These are phyloP conservation scores for Sarcodon aspratus DNA, from an alignment of 768 basidiomycete genomes.

Conservation along the genomic window DNA sequence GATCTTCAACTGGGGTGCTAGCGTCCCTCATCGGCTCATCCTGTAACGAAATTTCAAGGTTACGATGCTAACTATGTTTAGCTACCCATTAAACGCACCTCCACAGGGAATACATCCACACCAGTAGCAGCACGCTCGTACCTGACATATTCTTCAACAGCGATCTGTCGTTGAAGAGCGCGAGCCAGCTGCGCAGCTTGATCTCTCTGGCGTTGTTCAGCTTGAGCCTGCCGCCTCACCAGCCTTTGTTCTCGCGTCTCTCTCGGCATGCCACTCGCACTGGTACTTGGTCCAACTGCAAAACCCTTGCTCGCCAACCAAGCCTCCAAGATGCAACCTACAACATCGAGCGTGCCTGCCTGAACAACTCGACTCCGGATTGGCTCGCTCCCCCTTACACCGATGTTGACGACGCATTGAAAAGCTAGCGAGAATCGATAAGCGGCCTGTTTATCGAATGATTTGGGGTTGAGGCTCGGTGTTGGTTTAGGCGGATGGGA, in stretches of 20 bases:
- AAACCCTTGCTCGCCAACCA: slow-evolving; percentile 88
- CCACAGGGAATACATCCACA: neutral
- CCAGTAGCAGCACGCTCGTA: slow-evolving; percentile 2
- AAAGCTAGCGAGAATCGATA: slow-evolving; percentile 90
- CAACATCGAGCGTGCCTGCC: slow-evolving; percentile 87
- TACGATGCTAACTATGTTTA: slow-evolving; percentile 5
- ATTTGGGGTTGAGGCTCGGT: slow-evolving; percentile 54
- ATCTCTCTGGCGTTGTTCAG: slow-evolving; percentile 47
- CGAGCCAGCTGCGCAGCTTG: slow-evolving; percentile 46
- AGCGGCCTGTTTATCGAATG: slow-evolving; percentile 75
- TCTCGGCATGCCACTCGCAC: slow-evolving; percentile 62
- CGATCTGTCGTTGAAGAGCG: slow-evolving; percentile 43
- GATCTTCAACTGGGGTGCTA: slow-evolving; percentile 5
- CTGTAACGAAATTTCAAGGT: slow-evolving; percentile 5
- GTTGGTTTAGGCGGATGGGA: slow-evolving; percentile 40
- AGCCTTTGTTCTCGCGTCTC: slow-evolving; percentile 68
- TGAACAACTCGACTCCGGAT: slow-evolving; percentile 90
- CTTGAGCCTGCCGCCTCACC: slow-evolving; percentile 44
- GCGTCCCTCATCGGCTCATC: neutral
- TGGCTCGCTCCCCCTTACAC: slow-evolving; percentile 87
- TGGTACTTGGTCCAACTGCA: slow-evolving; percentile 69
- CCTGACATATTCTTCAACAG: slow-evolving; percentile 3
- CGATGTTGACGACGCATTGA: slow-evolving; percentile 95
- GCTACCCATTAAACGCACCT: too few relatives aligned
- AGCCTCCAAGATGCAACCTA: slow-evolving; percentile 86